phyloP scores from a whole-genome alignment of 2,329 filamentous ascomycete genomes.

The Colletotrichum spinosum region DNA sequence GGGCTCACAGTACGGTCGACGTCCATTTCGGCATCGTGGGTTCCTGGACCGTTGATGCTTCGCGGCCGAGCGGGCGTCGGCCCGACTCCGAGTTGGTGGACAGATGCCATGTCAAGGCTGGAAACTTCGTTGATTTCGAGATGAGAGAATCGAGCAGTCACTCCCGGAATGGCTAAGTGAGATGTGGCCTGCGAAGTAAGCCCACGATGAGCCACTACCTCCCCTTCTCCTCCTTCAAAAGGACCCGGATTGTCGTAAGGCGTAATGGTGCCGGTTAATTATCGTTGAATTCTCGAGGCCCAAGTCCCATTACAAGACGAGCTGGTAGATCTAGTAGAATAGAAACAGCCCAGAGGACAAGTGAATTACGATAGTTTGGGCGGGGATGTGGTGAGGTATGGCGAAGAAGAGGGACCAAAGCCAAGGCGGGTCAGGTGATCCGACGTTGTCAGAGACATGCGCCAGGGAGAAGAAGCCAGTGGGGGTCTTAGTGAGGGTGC shows the following conservation, averaged over 20 bases:
- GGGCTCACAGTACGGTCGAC: conserved; percentile 51
- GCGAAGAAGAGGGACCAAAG: conserved; percentile 23
- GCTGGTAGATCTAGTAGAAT: conserved; percentile 13
- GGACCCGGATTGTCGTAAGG: conserved; percentile 17
- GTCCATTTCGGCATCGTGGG: conserved; percentile 45
- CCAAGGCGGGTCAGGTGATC: conserved; percentile 35
- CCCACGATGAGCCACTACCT: conserved; percentile 28
- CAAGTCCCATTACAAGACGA: conserved; percentile 36
- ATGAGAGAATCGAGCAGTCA: conserved; percentile 31
- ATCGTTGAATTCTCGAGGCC: conserved; percentile 18
- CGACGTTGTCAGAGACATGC: conserved; percentile 28
- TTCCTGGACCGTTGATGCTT: conserved; percentile 42
- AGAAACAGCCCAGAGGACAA: conserved; percentile 11
- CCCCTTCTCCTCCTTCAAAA: conserved; percentile 36
- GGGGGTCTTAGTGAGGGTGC: conserved; percentile 37
- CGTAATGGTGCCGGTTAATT: conserved; percentile 33
- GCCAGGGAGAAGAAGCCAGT: conserved; percentile 32
- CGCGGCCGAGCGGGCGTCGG: conserved; percentile 45
- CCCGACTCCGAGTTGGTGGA: conserved; percentile 51
- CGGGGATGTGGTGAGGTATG: conserved; percentile 24
- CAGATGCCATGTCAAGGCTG: conserved; percentile 49
- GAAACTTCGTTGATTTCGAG: conserved; percentile 25
- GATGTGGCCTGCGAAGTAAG: conserved; percentile 1
- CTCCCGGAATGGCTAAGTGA: conserved; percentile 16
- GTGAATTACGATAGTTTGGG: neutral